These are phyloP conservation scores for Verticillium klebahnii DNA, from an alignment of 2,329 filamentous ascomycete species.

Conservation along the genomic window DNA sequence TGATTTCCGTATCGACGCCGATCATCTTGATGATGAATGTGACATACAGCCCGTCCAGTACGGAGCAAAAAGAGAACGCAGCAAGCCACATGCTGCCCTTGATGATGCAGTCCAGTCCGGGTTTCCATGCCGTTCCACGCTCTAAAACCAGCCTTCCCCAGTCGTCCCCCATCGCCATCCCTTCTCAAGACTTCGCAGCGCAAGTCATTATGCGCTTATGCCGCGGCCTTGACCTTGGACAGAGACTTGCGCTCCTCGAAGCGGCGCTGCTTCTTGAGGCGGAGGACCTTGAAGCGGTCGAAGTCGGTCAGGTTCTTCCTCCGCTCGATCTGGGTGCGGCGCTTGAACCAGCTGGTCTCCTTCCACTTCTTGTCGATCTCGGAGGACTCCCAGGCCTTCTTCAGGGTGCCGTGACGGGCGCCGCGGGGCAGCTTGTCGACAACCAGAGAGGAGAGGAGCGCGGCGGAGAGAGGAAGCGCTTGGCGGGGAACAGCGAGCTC, in stretches of 20 bases:
- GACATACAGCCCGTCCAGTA: constrained; percentile 62
- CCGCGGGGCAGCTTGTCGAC: constrained; percentile 82
- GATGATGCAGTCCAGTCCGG: constrained; percentile 39
- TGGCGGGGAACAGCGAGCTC: constrained; percentile 82
- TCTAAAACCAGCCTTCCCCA: constrained; percentile 11
- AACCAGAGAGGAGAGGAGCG: constrained; percentile 85
- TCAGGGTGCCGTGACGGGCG: constrained; percentile 75
- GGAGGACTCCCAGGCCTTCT: constrained; percentile 85
- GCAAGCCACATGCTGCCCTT: constrained; percentile 49
- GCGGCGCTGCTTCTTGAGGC: constrained; percentile 98
- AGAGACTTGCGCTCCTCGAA: constrained; percentile 97
- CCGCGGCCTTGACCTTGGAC: constrained; percentile 83
- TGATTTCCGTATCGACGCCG: constrained; percentile 64
- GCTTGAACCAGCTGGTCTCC: constrained; percentile 91
- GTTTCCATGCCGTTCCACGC: constrained; percentile 24
- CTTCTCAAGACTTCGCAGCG: constrained; percentile 5
- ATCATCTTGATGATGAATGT: constrained; percentile 55
- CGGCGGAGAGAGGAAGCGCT: constrained; percentile 72
- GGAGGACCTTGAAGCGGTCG: constrained; percentile 99
- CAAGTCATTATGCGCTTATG: constrained; percentile 48
- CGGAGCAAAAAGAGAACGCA: constrained; percentile 54
- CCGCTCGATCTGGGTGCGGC: constrained; percentile 77
- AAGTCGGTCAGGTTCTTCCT: constrained; percentile 94
- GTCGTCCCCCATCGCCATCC: background rate
- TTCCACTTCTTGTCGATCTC: constrained; percentile 93